phyloP scores from a whole-genome alignment of 164 flowering plant genomes.

The Stephania japonica region DNA sequence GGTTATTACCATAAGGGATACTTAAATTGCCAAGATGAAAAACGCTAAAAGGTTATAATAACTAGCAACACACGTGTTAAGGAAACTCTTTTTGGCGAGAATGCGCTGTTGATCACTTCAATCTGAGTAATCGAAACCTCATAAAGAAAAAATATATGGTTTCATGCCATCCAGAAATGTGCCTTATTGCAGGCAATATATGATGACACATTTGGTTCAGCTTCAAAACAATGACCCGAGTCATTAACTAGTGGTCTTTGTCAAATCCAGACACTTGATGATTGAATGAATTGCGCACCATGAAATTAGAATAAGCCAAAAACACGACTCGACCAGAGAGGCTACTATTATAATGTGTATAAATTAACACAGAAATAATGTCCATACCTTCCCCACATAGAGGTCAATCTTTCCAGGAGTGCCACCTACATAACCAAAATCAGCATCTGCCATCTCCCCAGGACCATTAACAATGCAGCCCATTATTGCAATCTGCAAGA shows the following conservation, averaged over 20 bases:
- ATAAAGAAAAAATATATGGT: neutral
- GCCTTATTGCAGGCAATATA: neutral
- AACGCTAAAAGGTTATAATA: neutral
- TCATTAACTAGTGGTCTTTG: neutral
- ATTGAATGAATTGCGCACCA: neutral
- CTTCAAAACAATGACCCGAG: neutral
- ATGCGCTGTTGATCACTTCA: neutral
- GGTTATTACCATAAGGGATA: neutral
- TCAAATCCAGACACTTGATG: neutral
- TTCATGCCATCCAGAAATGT: neutral
- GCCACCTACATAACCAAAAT: constrained; percentile 98
- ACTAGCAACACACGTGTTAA: neutral
- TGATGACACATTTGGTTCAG: neutral
- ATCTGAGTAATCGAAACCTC: neutral
- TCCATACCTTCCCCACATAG: constrained; percentile 85
- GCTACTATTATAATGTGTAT: neutral
- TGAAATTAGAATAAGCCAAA: neutral
- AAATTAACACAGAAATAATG: neutral
- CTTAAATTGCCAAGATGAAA: neutral
- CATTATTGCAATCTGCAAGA: constrained; percentile 90
- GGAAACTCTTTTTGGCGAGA: neutral
- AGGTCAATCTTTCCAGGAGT: constrained; percentile 98
- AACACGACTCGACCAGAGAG: neutral
- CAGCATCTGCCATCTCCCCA: constrained; percentile 99
- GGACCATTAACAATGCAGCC: constrained; percentile 99